phyloP scores from a whole-genome alignment of 2,329 filamentous ascomycete genomes.

The Aspergillus quadricinctus region DNA sequence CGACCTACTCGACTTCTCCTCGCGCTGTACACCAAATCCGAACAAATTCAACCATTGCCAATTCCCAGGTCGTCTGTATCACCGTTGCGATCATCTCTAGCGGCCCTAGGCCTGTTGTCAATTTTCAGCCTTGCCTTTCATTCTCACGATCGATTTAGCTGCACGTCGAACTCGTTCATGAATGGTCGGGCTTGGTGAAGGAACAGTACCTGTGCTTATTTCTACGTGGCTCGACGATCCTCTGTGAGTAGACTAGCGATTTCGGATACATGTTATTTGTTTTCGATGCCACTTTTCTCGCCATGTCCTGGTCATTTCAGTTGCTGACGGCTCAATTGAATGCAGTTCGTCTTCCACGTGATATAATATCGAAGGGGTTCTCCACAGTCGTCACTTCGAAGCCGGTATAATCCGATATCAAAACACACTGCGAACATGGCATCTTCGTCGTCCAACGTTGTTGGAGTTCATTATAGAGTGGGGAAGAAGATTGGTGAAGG shows the following conservation, averaged over 20 bases:
- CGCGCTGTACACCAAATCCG: conserved; percentile 1
- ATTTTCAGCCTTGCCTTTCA: neutral
- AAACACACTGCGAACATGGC: conserved; percentile 54
- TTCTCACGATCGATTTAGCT: neutral
- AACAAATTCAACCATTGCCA: neutral
- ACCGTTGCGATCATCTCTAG: conserved; percentile 8
- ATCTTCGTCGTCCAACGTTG: conserved; percentile 90
- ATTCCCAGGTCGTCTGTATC: conserved; percentile 1
- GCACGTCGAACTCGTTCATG: conserved; percentile 11
- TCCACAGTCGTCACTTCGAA: conserved; percentile 5
- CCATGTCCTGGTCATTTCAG: neutral
- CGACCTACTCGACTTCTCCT: conserved; percentile 3
- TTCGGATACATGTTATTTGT: neutral
- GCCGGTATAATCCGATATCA: conserved; percentile 12
- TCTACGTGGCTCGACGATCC: conserved; percentile 5
- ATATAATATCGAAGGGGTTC: conserved; percentile 13
- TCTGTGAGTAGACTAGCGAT: conserved; percentile 6
- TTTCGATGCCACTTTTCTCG: neutral
- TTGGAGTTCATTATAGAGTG: conserved; percentile 96
- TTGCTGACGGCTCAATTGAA: conserved; percentile 8
- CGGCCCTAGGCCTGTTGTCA: conserved; percentile 5
- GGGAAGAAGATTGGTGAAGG: conserved; percentile 99
- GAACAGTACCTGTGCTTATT: neutral
- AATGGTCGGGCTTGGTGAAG: conserved; percentile 16
- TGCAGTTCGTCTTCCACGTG: conserved; percentile 18